Conservation (phyloP, 805 yeast genomes). For the Starmerella riodocensis region DNA sequence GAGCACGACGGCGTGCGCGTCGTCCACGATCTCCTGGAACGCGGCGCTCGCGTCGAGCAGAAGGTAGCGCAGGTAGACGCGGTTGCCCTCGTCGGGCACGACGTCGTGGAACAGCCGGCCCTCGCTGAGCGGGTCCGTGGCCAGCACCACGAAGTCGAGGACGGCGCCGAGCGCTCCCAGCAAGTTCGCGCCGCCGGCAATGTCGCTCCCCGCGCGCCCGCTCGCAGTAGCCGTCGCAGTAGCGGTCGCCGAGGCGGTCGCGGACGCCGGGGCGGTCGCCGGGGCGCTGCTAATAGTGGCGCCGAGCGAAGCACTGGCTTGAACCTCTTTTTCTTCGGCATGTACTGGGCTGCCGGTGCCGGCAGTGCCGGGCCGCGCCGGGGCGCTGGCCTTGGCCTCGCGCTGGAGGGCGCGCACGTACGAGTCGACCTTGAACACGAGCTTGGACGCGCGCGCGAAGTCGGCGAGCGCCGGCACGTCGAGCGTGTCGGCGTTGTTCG, state of each 20-base stretch:
- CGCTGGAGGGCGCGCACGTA: conserved; percentile 34
- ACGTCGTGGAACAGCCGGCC: conserved; percentile 64
- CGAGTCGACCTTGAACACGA: conserved; percentile 71
- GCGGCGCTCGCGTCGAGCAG: conserved; percentile 65
- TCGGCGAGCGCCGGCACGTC: conserved; percentile 55
- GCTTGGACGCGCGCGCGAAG: conserved; percentile 54
- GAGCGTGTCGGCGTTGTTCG: conserved; percentile 53
- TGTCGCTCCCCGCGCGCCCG: too few relatives aligned
- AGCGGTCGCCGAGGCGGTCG: too few relatives aligned
- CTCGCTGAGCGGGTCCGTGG: conserved; percentile 63
- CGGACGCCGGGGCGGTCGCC: too few relatives aligned
- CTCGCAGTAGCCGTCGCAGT: too few relatives aligned
- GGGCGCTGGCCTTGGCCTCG: conserved; percentile 3
- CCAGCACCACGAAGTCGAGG: conserved; percentile 46
- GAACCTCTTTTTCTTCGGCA: too few relatives aligned
- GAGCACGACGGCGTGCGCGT: conserved; percentile 54
- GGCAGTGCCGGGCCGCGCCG: not conserved
- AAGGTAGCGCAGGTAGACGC: conserved; percentile 43
- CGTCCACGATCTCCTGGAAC: conserved; percentile 52
- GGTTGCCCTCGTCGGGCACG: conserved; percentile 15
- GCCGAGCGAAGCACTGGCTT: not conserved
- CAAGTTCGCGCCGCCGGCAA: too few relatives aligned
- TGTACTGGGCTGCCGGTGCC: not conserved
- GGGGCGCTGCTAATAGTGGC: too few relatives aligned
- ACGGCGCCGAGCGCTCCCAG: conserved; percentile 26